Evolutionary conservation across 2,329 filamentous ascomycete genomes (phyloP).

Genomic region (Ophiobolus disseminans): DNA sequence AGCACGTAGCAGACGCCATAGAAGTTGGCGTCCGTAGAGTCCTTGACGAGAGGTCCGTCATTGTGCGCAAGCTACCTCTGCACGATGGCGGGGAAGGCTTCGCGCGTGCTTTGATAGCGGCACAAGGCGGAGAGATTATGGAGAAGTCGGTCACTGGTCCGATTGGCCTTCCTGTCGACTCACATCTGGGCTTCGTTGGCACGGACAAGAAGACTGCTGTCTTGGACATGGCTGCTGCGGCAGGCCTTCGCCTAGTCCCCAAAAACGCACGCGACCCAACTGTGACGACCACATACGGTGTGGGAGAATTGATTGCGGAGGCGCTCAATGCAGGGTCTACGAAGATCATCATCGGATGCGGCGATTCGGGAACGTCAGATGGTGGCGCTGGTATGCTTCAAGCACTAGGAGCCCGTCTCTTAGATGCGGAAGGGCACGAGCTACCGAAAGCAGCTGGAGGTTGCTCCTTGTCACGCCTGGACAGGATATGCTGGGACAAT

Average conservation of each 20-base stretch:
- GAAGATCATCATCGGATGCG: conserved; percentile 60
- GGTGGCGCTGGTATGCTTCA: conserved; percentile 63
- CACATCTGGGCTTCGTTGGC: conserved; percentile 57
- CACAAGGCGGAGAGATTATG: conserved; percentile 52
- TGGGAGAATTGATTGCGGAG: conserved; percentile 57
- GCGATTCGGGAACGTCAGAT: conserved; percentile 63
- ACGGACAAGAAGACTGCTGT: conserved; percentile 52
- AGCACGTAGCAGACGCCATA: conserved; percentile 60
- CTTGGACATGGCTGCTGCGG: conserved; percentile 62
- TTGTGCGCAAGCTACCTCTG: conserved; percentile 58
- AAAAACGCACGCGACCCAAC: conserved; percentile 54
- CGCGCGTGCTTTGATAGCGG: conserved; percentile 54
- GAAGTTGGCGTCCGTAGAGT: conserved; percentile 57
- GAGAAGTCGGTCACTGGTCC: conserved; percentile 54
- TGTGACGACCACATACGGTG: conserved; percentile 59
- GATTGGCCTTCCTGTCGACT: conserved; percentile 50
- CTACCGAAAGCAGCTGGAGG: conserved; percentile 54
- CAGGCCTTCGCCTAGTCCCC: conserved; percentile 60
- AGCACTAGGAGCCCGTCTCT: conserved; percentile 57
- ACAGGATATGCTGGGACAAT: conserved; percentile 49
- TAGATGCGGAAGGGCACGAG: conserved; percentile 48
- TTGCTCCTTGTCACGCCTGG: conserved; percentile 48
- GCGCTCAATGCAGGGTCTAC: conserved; percentile 56
- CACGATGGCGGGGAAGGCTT: conserved; percentile 64
- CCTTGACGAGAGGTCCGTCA: conserved; percentile 47